Base-by-base conservation (phyloP, 768 basidiomycete genomes). In the Lactarius pseudohatsudake region DNA sequence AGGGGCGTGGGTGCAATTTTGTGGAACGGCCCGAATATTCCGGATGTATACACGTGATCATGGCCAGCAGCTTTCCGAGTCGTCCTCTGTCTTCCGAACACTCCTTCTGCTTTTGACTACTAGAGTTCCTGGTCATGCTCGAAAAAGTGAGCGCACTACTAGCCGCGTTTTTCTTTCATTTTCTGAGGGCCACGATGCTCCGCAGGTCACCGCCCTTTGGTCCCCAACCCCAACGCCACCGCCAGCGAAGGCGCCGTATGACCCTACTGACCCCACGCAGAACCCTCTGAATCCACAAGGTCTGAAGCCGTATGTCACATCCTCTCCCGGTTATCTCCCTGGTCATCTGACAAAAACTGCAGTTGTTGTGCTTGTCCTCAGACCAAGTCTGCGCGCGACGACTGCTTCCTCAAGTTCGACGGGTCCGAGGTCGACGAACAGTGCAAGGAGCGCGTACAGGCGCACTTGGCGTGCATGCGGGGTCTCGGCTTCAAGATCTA, bases 281-380 rank as follows among this genome's bases (percentile, higher is more conserved):
- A 97, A 97, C 75, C 94, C 93, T 10, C 77, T 96, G 64, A 98
- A 98, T 75, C 96, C 96, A 0, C 73, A 94, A 72, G 95, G 95
- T n/a, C 78, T 97, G 61, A 99, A 98, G 76, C 91, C 96, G 96
- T 97, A 75, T 66, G 93, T 80, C 16, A 18, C 10, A 26, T 26
- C 20, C 40, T 10, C 59, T 40, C 40, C 57, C 32, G 38, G 36
- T 34, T 22, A 20, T n/a, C 54, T 32, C 26, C 22, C 32, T 28
- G 28, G 45, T 47, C 59, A n/a, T 54, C 47, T 62, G 60, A 45
- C 53, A 54, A 43, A 36, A 38, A 64, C 62, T 47, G 15, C 68
- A 98, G 96, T 72, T 98, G 96, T 72, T 98, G 96, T 74, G 96
- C 96, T 53, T 98, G 96, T 74, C 95, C 94, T 2, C 84, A 94